Evolutionary conservation across 345 rosid genomes (phyloP).

Genomic region (Luvunga scandens): DNA sequence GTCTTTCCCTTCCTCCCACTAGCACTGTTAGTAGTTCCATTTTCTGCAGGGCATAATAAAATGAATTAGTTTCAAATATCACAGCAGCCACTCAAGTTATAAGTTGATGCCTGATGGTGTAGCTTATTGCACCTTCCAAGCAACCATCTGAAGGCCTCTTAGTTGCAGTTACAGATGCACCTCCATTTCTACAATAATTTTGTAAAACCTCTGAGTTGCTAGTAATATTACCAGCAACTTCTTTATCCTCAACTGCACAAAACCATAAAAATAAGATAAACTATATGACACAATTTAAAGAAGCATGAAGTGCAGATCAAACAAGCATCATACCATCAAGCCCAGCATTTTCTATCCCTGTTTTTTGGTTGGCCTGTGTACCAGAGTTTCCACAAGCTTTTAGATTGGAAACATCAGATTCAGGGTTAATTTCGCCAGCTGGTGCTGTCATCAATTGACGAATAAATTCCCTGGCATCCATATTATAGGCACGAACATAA

Average conservation of each 20-base stretch:
- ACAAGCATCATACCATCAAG: conserved; percentile 38
- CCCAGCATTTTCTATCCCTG: conserved; percentile 5
- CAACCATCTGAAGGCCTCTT: conserved; percentile 51
- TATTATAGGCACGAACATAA: conserved; percentile 52
- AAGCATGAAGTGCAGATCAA: conserved; percentile 6
- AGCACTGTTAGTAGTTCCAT: conserved; percentile 29
- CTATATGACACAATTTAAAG: not conserved
- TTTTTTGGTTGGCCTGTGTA: conserved; percentile 18
- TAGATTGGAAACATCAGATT: conserved; percentile 30
- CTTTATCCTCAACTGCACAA: conserved; percentile 34
- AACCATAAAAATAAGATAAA: conserved; percentile 7
- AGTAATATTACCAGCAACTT: conserved; percentile 18
- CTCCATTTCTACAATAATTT: conserved; percentile 22
- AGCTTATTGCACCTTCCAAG: conserved; percentile 45
- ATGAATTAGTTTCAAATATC: not conserved
- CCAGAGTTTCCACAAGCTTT: conserved; percentile 27
- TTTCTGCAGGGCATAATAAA: conserved; percentile 21
- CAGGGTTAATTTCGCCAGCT: conserved; percentile 27
- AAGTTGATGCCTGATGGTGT: not conserved
- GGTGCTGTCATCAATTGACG: conserved; percentile 60
- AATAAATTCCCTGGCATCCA: conserved; percentile 88
- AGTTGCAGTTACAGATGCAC: conserved; percentile 30
- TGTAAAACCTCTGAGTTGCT: conserved; percentile 22
- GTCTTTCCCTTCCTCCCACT: conserved; percentile 39
- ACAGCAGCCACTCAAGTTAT: conserved; percentile 7